These are phyloP conservation scores for Leptographium flavum DNA, from an alignment of 2,329 filamentous ascomycete genomes.

Conservation along the genomic window DNA sequence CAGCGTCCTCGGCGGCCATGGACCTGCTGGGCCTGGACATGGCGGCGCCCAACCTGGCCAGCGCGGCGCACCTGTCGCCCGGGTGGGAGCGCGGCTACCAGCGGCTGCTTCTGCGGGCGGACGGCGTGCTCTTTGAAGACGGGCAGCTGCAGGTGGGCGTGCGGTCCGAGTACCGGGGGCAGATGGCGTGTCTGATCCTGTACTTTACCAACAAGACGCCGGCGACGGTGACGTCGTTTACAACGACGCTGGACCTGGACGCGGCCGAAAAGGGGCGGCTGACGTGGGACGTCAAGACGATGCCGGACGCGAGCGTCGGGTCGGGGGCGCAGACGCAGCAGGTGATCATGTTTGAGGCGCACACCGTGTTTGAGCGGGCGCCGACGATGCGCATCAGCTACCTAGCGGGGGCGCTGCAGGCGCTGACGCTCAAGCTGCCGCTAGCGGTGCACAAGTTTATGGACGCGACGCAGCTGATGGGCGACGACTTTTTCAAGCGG, in stretches of 20 bases:
- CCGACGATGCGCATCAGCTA: constrained; percentile 93
- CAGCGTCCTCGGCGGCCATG: constrained; percentile 29
- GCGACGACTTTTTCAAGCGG: constrained; percentile 95
- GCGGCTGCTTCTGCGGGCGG: constrained; percentile 60
- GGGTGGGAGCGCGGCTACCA: constrained; percentile 91
- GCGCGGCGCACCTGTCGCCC: constrained; percentile 80
- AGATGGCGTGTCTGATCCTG: constrained; percentile 86
- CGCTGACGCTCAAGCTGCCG: constrained; percentile 79
- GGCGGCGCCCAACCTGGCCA: constrained; percentile 69
- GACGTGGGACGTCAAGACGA: constrained; percentile 73
- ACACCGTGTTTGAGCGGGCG: constrained; percentile 63
- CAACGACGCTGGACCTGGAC: constrained; percentile 80
- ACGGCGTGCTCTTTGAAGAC: constrained; percentile 91
- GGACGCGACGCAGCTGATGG: constrained; percentile 73
- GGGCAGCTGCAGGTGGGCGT: constrained; percentile 85
- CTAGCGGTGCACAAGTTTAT: constrained; percentile 90
- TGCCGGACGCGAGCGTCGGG: constrained; percentile 69
- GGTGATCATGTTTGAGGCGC: constrained; percentile 87
- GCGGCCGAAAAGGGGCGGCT: constrained; percentile 49
- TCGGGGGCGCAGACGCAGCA: constrained; percentile 74
- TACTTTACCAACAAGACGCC: constrained; percentile 95
- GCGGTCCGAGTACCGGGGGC: constrained; percentile 86
- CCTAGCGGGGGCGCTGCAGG: constrained; percentile 83
- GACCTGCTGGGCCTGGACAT: constrained; percentile 79
- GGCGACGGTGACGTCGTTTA: constrained; percentile 75